Conservation (phyloP, 306 rosid species). For the Inga laurina region DNA sequence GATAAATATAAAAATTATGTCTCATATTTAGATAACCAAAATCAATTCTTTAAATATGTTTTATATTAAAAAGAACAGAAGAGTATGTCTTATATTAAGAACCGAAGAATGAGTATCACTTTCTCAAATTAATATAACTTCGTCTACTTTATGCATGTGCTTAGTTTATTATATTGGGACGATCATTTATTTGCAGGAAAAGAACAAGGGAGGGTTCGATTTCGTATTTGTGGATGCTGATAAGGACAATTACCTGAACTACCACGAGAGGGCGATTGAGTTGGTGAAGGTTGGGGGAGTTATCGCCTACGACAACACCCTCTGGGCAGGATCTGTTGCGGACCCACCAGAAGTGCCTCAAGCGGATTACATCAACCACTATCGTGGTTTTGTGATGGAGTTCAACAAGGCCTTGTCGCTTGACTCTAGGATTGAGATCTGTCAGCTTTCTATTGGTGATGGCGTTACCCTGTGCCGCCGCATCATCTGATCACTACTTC, state of each 20-base stretch:
- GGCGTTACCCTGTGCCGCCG: slow-evolving; percentile 90
- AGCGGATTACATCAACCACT: slow-evolving; percentile 75
- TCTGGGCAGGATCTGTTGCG: slow-evolving; percentile 89
- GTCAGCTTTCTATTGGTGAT: slow-evolving; percentile 87
- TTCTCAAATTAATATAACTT: background rate
- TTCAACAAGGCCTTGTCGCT: slow-evolving; percentile 76
- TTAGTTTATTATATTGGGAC: background rate
- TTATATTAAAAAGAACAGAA: too few species aligned
- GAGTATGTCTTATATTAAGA: too few species aligned
- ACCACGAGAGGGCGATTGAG: slow-evolving; percentile 82
- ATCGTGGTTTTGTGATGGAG: slow-evolving; percentile 77
- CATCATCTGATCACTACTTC: slow-evolving; percentile 27
- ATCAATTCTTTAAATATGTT: too few species aligned
- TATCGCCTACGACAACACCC: slow-evolving; percentile 90
- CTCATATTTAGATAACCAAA: too few species aligned
- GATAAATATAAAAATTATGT: too few species aligned
- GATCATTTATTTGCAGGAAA: slow-evolving; percentile 43
- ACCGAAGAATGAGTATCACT: background rate
- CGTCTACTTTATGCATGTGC: background rate
- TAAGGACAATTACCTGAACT: slow-evolving; percentile 86
- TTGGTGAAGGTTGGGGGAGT: slow-evolving; percentile 82
- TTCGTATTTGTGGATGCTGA: slow-evolving; percentile 89
- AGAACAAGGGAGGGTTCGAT: slow-evolving; percentile 64
- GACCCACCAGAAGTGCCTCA: slow-evolving; percentile 79
- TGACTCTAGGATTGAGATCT: slow-evolving; percentile 85